Conservation (phyloP, 805 yeast genomes). For the Yamadazyma sp. region DNA sequence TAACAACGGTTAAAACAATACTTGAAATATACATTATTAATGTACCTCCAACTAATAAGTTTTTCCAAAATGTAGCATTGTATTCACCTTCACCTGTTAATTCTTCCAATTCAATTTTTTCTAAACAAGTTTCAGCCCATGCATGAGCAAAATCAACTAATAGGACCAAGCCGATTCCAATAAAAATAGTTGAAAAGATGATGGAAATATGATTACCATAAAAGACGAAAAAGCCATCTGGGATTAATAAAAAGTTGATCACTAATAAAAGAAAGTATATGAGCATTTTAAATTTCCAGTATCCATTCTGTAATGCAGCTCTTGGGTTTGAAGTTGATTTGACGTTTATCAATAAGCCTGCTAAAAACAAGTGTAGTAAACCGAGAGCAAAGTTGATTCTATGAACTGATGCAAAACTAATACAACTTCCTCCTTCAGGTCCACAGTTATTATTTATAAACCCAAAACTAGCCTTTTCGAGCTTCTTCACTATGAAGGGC, state of each 20-base stretch:
- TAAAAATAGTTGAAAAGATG: slow-evolving; percentile 76
- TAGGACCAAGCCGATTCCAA: slow-evolving; percentile 84
- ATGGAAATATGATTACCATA: slow-evolving; percentile 93
- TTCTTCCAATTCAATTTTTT: slow-evolving; percentile 79
- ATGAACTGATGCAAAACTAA: slow-evolving; percentile 92
- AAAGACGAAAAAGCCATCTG: slow-evolving; percentile 79
- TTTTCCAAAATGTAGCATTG: slow-evolving; percentile 68
- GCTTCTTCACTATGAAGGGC: slow-evolving; percentile 69
- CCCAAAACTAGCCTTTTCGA: slow-evolving; percentile 70
- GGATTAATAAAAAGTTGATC: slow-evolving; percentile 66
- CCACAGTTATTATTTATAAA: slow-evolving; percentile 69
- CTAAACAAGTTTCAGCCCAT: slow-evolving; percentile 96
- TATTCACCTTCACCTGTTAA: slow-evolving; percentile 47
- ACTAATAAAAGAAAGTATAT: slow-evolving; percentile 56
- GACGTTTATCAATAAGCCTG: slow-evolving; percentile 66
- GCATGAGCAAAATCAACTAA: slow-evolving; percentile 97
- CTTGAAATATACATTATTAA: slow-evolving; percentile 76
- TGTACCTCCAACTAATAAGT: slow-evolving; percentile 82
- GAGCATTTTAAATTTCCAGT: slow-evolving; percentile 77
- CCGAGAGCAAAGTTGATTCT: slow-evolving; percentile 88
- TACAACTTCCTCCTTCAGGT: slow-evolving; percentile 69
- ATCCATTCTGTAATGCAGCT: slow-evolving; percentile 83
- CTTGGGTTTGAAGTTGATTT: slow-evolving; percentile 75
- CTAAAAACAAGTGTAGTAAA: slow-evolving; percentile 67
- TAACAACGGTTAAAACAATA: slow-evolving; percentile 66